Base-by-base conservation (phyloP, 371 early-diverging fungal genomes). In the Rhizopus sp. region DNA sequence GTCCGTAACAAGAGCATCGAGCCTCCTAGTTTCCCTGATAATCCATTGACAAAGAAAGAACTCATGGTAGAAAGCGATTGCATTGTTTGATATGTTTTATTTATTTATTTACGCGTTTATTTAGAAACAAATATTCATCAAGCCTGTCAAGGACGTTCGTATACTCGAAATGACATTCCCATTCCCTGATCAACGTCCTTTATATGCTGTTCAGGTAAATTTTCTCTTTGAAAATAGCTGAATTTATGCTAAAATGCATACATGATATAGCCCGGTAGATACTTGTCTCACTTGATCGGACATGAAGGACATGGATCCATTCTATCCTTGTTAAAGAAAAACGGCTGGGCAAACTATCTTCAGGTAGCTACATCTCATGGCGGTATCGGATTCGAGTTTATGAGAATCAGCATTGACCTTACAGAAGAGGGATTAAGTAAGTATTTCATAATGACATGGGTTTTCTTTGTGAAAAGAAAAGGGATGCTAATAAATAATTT, bases 301-400 rank as follows among this genome's bases (percentile, higher is more conserved):
- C 92, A 93, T 60, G 92, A 92, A 62, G 89, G 90, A 17, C 72
- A 78, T 17, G 98, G 98, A 0, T 93, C 94, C 0, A 80, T 98
- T 34, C 74, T 96, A 23, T 90, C 94, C 1, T 65, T 85, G 16
- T 73, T 98, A 41, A 94, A 95, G 65, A 79, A 86, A 67, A 85
- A 88, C 57, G 94, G 77, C 13, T 97, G 96, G 96, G 97, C 94
- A 3, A 87, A 88, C 48, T 78, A 79, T 39, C 67, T 95, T 57
- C 82, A 81, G 31, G 89, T 89, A 0, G 89, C 93, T 8, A 69
- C 81, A 2, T 68, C 74, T n/a, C 75, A 75, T 57, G 88, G 86
- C 38, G 90, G 87, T 5, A 81, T 81, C 58, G 85, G 82, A 3
- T 93, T 92, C 72, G 90, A 81, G 16, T 91, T 93, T 64, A 90